phyloP scores from a whole-genome alignment of 371 early-diverging fungal species.

The Mortierella sp. region DNA sequence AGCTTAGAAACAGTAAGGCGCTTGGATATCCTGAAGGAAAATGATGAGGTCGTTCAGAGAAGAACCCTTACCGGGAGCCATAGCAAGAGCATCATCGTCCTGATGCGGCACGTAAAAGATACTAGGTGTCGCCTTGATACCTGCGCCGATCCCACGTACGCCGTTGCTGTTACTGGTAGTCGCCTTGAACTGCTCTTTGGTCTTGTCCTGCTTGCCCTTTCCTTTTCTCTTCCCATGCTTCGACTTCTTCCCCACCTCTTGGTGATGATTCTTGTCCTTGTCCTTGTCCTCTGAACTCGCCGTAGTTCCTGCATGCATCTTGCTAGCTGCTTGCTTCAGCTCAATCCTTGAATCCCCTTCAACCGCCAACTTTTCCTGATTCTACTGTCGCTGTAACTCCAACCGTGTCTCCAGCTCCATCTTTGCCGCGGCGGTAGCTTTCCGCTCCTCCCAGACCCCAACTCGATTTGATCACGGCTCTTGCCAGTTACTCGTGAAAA shows the following conservation, averaged over 20 bases:
- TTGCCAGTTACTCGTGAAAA: constrained; percentile 21
- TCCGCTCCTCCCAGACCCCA: neutral
- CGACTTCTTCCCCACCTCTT: neutral
- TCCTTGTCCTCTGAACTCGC: neutral
- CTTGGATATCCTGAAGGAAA: too few relatives aligned
- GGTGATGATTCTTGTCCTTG: neutral
- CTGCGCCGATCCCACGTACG: neutral
- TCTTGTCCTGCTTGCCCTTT: neutral
- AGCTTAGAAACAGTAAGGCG: too few relatives aligned
- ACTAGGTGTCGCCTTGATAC: constrained; percentile 19
- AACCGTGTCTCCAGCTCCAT: neutral
- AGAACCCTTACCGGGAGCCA: constrained; percentile 52
- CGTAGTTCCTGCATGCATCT: neutral
- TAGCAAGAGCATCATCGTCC: constrained; percentile 51
- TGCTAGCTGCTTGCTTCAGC: neutral
- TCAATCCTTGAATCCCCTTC: neutral
- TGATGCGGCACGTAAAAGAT: constrained; percentile 51
- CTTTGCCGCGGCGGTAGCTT: neutral
- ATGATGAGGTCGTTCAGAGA: neutral
- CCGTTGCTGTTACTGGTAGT: neutral
- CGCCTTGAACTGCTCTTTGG: neutral
- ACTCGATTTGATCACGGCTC: constrained; percentile 2
- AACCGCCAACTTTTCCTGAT: neutral
- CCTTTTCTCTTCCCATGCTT: neutral
- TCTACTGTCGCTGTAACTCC: neutral